These are phyloP conservation scores for Crocinoboletus sp. DNA, from an alignment of 1,284 basidiomycete species.

Conservation along the genomic window DNA sequence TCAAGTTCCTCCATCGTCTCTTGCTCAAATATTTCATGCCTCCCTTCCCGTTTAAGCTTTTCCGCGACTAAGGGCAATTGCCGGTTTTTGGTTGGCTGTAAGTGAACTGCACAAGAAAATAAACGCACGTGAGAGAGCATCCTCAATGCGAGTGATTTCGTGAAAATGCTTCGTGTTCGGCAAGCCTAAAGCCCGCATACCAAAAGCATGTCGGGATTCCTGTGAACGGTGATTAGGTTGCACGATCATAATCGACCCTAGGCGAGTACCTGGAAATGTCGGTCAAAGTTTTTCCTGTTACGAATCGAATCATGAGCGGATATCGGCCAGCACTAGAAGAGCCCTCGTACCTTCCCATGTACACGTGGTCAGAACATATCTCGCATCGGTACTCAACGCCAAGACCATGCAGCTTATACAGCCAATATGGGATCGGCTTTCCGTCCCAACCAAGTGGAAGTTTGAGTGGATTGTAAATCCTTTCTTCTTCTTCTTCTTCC, in stretches of 20 bases:
- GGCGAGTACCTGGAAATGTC: slow-evolving; percentile 73
- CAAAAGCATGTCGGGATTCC: slow-evolving; percentile 96
- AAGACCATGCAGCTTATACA: slow-evolving; percentile 97
- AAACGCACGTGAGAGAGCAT: slow-evolving; percentile 84
- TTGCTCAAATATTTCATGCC: slow-evolving; percentile 85
- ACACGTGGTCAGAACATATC: slow-evolving; percentile 94
- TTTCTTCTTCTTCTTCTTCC: slow-evolving; percentile 90
- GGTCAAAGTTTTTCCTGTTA: slow-evolving; percentile 86
- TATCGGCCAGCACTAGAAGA: slow-evolving; percentile 1
- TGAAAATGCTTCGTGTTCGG: slow-evolving; percentile 99
- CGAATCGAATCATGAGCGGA: slow-evolving; percentile 12
- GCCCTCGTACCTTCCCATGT: slow-evolving; percentile 78
- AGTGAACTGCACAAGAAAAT: slow-evolving; percentile 1
- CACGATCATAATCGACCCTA: slow-evolving; percentile 5
- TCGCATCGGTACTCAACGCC: slow-evolving; percentile 98
- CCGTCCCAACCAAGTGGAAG: slow-evolving; percentile 98
- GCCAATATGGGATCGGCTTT: slow-evolving; percentile 98
- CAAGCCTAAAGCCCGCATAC: slow-evolving; percentile 95
- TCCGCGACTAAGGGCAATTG: slow-evolving; percentile 69
- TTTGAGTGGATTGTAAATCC: slow-evolving; percentile 98
- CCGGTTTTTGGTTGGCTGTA: not conserved
- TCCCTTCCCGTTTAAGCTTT: slow-evolving; percentile 91
- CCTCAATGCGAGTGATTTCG: slow-evolving; percentile 96
- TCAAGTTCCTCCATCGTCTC: slow-evolving; percentile 97
- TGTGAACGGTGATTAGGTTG: slow-evolving; percentile 33